Evolutionary conservation across 345 rosid species (phyloP), one percentile per base, ranked within the genome.

Genomic region (Sonneratia caseolaris): DNA sequence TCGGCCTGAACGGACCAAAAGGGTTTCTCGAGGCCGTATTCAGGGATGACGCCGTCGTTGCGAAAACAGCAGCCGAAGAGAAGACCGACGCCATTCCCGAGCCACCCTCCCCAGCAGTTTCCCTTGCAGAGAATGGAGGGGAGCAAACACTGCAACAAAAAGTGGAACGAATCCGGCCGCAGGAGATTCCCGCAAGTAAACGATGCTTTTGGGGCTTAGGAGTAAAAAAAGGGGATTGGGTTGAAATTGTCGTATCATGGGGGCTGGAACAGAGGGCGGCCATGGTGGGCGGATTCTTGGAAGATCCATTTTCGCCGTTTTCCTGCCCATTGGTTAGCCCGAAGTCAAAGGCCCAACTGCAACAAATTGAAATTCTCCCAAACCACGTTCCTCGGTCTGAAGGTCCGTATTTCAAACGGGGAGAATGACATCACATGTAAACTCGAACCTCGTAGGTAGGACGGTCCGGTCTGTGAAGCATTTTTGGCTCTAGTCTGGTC

Each of bases 11-110:
- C 66, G 78, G 77, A 4, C 38, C 19, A 71, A 74, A 57, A 3
- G 76, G 27, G 68, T 80, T 57, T 74, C 69, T 69, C 35, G 66
- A 68, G 38, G 70, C 75, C 38, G 76, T 21, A 67, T 42, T 71
- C 36, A 66, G 3, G 24, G 80, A 70, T 7, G 79, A 55, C 15
- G 74, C 48, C 21, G 82, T 68, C 66, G 62, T 55, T 19, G 83
- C 73, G 66, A 67, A 64, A 61, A 59, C 66, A 3, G 81, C 7
- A 0, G 78, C 8, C 1, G 78, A 73, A 76, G 77, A 77, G 16
- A 76, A 42, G 73, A 49, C 66, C 37, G 76, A 37, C 13, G 69
- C 77, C 84, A 79, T 75, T 57, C 37, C n/a, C 56, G 38, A 42
- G 0, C 45, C 45, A 42, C n/a, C 68, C 27, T 4, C 67, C 21